Evolutionary conservation across 1,284 basidiomycete species (phyloP).

Genomic region (Puccinia sorghi): DNA sequence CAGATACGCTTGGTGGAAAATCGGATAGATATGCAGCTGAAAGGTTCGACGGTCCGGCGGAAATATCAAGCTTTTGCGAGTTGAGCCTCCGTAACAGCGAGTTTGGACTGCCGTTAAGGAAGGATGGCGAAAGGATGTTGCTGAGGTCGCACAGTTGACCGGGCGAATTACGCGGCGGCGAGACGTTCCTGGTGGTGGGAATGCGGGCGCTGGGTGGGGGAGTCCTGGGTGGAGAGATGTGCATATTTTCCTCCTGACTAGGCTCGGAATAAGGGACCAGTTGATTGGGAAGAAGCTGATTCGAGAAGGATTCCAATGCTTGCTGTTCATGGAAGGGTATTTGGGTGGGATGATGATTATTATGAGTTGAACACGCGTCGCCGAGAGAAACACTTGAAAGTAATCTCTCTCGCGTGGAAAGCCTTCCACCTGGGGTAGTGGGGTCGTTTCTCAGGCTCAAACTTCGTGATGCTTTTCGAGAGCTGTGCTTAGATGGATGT

Average conservation of each 20-base stretch:
- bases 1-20: neutral
- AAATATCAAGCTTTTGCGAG: conserved; percentile 3
- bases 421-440: neutral
- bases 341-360: neutral
- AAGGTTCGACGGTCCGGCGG: conserved; percentile 1
- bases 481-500: conserved; percentile 3
- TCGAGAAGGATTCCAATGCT: conserved; percentile 1
- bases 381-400: neutral
- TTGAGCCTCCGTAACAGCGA: conserved; percentile 31
- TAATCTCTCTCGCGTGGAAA: neutral
- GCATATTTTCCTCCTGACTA: neutral
- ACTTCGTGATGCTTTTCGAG: neutral
- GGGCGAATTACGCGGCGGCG: conserved; percentile 7
- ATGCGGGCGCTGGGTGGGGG: conserved; percentile 20
- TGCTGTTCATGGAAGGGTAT: neutral
- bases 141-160: conserved; percentile 24
- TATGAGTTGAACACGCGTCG: neutral
- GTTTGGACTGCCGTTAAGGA: conserved; percentile 45
- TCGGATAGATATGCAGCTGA: conserved; percentile 4
- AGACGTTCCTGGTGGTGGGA: neutral
- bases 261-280: neutral
- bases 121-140: conserved; percentile 40
- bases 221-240: conserved; percentile 37
- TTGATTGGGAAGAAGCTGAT: neutral
- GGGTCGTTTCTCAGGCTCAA: conserved; percentile 1